Evolutionary conservation across 176 grass and related monocot species (phyloP), one percentile per base, ranked within the genome.

Genomic region (Phyllostachys edulis): DNA sequence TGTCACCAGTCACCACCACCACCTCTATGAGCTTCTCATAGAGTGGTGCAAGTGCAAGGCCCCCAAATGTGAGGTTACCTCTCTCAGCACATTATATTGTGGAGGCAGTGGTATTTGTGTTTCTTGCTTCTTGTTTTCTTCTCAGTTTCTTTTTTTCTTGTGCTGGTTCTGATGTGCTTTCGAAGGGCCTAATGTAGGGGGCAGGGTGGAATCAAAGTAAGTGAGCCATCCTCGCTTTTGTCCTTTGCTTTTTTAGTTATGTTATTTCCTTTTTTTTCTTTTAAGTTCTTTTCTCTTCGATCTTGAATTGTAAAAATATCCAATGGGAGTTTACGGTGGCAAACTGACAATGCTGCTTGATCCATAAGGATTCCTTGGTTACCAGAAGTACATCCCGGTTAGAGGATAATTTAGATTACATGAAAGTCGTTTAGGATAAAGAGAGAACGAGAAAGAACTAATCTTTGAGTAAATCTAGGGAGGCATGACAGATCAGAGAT

Each of bases 391-490:
- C 9, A 86, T 2, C 32, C 46, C 29, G 27, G 21, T 72, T 77
- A 78, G 80, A 78, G 73, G 66, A 88, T 88, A 88, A 88, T 21
- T 11, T 88, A 63, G 34, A 64, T 83, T 78, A 64, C 81, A 79
- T 46, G 29, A 6, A 84, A 88, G 67, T n/a, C 24, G 56, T 60
- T 52, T 55, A 84, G 47, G 52, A 47, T 23, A 79, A 75, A n/a
- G 14, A 83, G 55, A 65, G 9, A 15, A 45, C 36, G 36, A 46
- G 23, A 63, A 51, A 88, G 56, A 55, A 15, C 13, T 78, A 64
- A 88, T 64, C 49, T 80, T 85, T 85, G 68, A 81, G 77, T 50
- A 85, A 81, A 76, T 89, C 63, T 85, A 85, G 87, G 87, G 80
- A 26, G 70, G 70, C 69, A 37, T 76, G 77, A 63, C 77, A 85